Base-by-base conservation (phyloP, 768 basidiomycete genomes). In the Hygrocybe coccinea region DNA sequence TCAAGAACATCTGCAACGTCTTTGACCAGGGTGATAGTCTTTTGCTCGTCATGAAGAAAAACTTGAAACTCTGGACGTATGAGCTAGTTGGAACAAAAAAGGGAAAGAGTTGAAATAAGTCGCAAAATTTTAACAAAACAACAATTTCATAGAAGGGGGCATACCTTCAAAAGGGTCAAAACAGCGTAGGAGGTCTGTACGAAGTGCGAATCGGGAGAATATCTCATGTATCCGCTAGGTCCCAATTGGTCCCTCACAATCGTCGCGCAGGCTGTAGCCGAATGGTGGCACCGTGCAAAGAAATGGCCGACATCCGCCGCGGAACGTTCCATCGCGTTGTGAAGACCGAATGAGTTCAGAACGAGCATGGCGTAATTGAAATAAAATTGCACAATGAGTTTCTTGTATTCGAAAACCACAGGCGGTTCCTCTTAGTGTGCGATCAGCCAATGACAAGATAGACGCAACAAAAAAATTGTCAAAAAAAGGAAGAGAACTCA, bases 111-210 rank as follows among this genome's bases (percentile, higher is more conserved):
- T 29, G 24, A 22, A 35, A 44, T n/a, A 50, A 48, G 24, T 34
- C 24, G 17, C 6, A 9, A 22, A 43, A 24, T 17, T 8, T 53
- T 11, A 9, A 45, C 14, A 50, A 14, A 35, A 21, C 22, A 12
- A 14, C 35, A 19, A 49, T 54, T 71, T 4, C 29, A 4, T n/a
- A n/a, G n/a, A 8, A 8, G 29, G 29, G 29, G 29, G 8, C 76
- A 54, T 50, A 92, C 89, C 85, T 97, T 98, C 59, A 99, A 77
- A 60, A 97, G 74, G 64, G 88, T 95, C 56, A 97, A 74, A 6
- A 97, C 88, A 0, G 92, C 94, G 70, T 98, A 97, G n/a, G 88
- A 89, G 44, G 82, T 83, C 74, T 90, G 87, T 8, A 98, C 95
- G 60, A 90, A 95, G 63, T 89, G 87, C 5, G 90, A 88, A 68